These are phyloP conservation scores for Laetiporus sulphureus DNA, from an alignment of 1,284 basidiomycete genomes.

Conservation along the genomic window DNA sequence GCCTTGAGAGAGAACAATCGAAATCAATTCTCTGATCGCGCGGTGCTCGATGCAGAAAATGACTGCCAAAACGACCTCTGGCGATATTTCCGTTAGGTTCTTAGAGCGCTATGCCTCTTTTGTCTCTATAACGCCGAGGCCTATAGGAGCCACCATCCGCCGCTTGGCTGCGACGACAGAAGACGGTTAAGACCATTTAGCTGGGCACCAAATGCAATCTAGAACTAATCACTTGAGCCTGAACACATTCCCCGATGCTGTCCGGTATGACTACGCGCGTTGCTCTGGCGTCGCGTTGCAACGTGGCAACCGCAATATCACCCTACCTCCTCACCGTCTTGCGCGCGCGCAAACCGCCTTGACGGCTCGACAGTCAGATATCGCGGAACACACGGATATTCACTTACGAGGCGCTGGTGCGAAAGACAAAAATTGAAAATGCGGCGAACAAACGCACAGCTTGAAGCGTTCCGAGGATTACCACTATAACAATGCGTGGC, in stretches of 20 bases:
- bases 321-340: too few species aligned
- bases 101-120: constrained; percentile 17
- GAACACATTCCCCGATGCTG: constrained; percentile 14
- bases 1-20: constrained; percentile 17
- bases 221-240: constrained; percentile 17
- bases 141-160: constrained; percentile 2
- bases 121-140: constrained; percentile 14
- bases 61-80: constrained; percentile 14
- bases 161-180: constrained; percentile 1
- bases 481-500: too few species aligned
- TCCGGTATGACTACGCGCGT: constrained; percentile 15
- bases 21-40: constrained; percentile 21
- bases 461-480: too few species aligned
- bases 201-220: constrained; percentile 11
- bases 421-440: too few species aligned
- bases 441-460: too few species aligned
- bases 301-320: constrained; percentile 8
- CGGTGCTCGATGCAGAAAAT: constrained; percentile 16
- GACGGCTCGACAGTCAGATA: not conserved
- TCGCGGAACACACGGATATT: not conserved
- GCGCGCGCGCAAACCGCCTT: too few species aligned
- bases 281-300: constrained; percentile 12
- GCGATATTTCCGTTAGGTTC: constrained; percentile 13
- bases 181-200: not conserved
- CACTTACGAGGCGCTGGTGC: too few species aligned